phyloP scores from a whole-genome alignment of 441 rosid genomes.

The Geranium incanum region DNA sequence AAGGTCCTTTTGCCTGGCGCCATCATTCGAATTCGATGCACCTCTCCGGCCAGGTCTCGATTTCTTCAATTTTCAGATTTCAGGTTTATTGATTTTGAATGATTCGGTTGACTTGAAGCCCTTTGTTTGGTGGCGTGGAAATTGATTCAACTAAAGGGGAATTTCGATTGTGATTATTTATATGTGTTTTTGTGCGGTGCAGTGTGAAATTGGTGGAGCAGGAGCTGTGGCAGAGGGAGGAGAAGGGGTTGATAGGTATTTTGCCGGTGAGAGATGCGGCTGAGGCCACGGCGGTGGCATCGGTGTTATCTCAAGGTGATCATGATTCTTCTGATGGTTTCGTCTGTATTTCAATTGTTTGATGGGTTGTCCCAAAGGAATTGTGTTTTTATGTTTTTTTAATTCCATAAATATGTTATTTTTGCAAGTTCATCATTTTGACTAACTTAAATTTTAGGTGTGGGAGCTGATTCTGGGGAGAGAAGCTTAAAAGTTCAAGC shows the following conservation, averaged over 20 bases:
- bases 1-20: constrained; percentile 97
- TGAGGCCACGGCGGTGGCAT: constrained; percentile 42
- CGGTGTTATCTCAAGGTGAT: constrained; percentile 51
- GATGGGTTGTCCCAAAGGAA: background rate
- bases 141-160: background rate
- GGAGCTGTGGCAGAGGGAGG: constrained; percentile 97
- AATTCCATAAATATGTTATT: background rate
- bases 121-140: background rate
- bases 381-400: background rate
- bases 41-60: constrained; percentile 79
- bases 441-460: constrained; percentile 29
- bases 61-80: background rate
- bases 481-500: constrained; percentile 44
- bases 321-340: background rate
- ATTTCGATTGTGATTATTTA: background rate
- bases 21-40: constrained; percentile 93
- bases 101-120: background rate
- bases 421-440: background rate
- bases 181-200: constrained; percentile 11
- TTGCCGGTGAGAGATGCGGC: constrained; percentile 87
- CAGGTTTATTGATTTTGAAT: background rate
- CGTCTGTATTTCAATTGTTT: background rate
- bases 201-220: constrained; percentile 98
- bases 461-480: constrained; percentile 62
- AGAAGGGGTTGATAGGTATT: constrained; percentile 88